Base-by-base conservation (phyloP, 768 basidiomycete species). In the Boletellus ananas region DNA sequence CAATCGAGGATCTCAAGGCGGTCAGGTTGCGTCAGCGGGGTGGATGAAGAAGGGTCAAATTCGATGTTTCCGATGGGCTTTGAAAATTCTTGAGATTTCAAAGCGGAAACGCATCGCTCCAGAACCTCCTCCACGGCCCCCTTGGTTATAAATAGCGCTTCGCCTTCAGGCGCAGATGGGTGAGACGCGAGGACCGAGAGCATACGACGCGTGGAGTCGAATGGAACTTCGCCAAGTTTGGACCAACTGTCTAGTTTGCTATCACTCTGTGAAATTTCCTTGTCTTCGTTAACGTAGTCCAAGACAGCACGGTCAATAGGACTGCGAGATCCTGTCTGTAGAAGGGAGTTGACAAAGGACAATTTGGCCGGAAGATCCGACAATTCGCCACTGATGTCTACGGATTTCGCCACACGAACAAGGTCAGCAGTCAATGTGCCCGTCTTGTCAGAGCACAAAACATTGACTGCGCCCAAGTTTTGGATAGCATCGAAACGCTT, bases 391-490 rank as follows among this genome's bases (percentile, higher is more conserved):
- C 38, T 44, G 34, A 18, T 23, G 18, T 63, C 45, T 4, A 67
- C 54, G 47, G 55, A 68, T 59, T 53, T 67, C 45, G 53, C 72
- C 64, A 47, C 69, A 46, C 77, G 74, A 65, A 69, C 65, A 17
- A 57, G 57, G 51, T 67, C 66, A 34, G 62, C 65, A 9, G 79
- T 80, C 27, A 80, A 61, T 14, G 83, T 85, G 21, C 83, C 83
- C 1, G 83, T 85, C 64, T 84, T 84, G 63, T 85, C 83, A 20
- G 79, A 81, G 61, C 83, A 84, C 45, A 76, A 61, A 43, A 75
- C 59, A 47, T 67, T 70, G 23, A 85, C 80, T 9, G 75, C 79
- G 11, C 81, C 79, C 35, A 85, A 61, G 43, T 77, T 80, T 59
- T 85, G 82, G 53, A 85, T 71, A 13, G 83, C 81, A 55, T 84